These are phyloP conservation scores for Viridothelium virens DNA, from an alignment of 495 filamentous ascomycete species.

Conservation along the genomic window DNA sequence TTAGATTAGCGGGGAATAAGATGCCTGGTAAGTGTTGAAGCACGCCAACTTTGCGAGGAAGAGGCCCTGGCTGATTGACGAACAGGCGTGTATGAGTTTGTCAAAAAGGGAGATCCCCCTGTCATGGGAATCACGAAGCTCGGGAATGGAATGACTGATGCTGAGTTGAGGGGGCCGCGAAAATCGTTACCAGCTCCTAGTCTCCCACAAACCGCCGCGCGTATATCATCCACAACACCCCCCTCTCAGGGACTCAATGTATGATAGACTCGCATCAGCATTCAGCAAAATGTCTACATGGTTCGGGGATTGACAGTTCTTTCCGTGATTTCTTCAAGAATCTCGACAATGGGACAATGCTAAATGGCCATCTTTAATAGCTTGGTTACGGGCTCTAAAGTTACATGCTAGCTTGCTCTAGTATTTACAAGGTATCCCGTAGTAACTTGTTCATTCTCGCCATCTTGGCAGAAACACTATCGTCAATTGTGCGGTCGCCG, in stretches of 20 bases:
- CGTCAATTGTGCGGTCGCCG: slow-evolving; percentile 95
- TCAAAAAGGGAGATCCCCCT: slow-evolving; percentile 83
- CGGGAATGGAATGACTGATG: slow-evolving; percentile 67
- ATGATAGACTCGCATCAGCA: not conserved
- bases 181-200: slow-evolving; percentile 18
- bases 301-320: not conserved
- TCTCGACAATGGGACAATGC: too few relatives aligned
- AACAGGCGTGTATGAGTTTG: slow-evolving; percentile 83
- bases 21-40: slow-evolving; percentile 63
- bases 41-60: not conserved
- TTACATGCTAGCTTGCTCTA: not conserved
- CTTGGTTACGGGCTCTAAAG: not conserved
- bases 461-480: slow-evolving; percentile 90
- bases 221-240: not conserved
- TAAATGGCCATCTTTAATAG: not conserved
- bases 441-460: slow-evolving; percentile 99
- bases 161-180: slow-evolving; percentile 68
- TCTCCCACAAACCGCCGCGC: not conserved
- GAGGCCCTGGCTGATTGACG: not conserved
- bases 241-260: slow-evolving; percentile 1
- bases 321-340: too few relatives aligned
- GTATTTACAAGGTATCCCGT: slow-evolving; percentile 83
- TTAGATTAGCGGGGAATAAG: slow-evolving; percentile 89
- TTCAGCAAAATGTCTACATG: not conserved
- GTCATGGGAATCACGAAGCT: slow-evolving; percentile 93